Base-by-base conservation (phyloP, 1,284 basidiomycete genomes). In the Hymenochaete sp. region DNA sequence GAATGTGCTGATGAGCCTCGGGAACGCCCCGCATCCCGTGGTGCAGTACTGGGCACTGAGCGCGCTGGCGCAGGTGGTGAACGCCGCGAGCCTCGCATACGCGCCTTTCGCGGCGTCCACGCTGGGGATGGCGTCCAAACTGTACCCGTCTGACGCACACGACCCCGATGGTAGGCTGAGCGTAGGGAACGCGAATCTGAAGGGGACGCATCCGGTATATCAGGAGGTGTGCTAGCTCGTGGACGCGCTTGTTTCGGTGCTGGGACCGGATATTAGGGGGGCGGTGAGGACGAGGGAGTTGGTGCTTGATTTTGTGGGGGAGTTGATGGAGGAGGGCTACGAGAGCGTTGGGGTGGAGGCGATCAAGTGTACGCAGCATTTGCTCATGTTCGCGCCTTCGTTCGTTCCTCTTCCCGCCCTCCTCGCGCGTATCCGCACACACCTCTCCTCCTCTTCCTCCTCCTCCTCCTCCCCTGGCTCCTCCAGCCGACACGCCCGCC, bases 181-280 rank as follows among this genome's bases (percentile, higher is more conserved):
- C 0, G 66, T 92, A 4, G 69, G 75, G 18, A 88, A 85, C 52
- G 82, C 82, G 48, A 98, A 98, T 60, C 66, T 92, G 39, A 83
- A 91, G 44, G 93, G 91, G 8, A 91, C 95, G 57, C 72, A 92
- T 29, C 93, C 93, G 0, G 84, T 90, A 0, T 93, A 96, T 59
- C 90, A 93, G 38, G 82, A 89, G 13, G 79, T 93, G 29, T 96
- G 92, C 57, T 82, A 88, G 53, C 87, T 97, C 38, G 82, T 96
- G 43, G 91, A 96, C 58, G 91, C 93, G 0, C 73, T 97, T 32
- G 90, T 97, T 51, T 92, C 87, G 22, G 88, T 98, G 3, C 75
- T 98, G 35, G 96, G 96, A 1, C 95, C 96, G 0, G 96, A 98
- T 58, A 81, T 99, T 44, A 87, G 92, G 57, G n/a, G n/a, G n/a